Base-by-base conservation (phyloP, 2,329 filamentous ascomycete genomes). In the Colletotrichum sp. region DNA sequence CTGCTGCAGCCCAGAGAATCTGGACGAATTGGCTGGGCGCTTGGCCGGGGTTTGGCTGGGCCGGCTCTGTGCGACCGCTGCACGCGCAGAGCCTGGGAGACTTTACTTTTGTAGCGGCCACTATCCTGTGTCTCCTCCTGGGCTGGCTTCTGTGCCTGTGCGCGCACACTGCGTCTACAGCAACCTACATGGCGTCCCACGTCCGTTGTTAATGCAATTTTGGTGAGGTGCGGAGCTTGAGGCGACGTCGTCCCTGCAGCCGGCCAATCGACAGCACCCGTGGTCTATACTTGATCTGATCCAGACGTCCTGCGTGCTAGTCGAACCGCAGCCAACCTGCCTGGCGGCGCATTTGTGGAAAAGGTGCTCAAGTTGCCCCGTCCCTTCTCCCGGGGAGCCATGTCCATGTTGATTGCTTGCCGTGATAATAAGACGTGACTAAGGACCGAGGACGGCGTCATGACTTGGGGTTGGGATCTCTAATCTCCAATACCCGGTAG, bases 321-420 rank as follows among this genome's bases (percentile, higher is more conserved):
- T 51, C 43, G 43, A 51, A 51, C 43, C 43, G 43, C 43, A 51
- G 43, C 15, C 29, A 64, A 73, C 59, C 71, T 66, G 61, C 61
- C 61, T 66, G 71, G 24, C 67, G 67, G 67, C 38, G 61, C 71
- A 55, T 21, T 33, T 18, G 38, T 66, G 61, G 61, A 62, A 73
- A 63, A 67, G 68, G 62, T 71, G 72, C 63, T 58, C 72, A 74
- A 74, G 43, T 63, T 74, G 55, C 72, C 72, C 71, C 68, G 43
- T 74, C 61, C 62, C 72, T 57, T 43, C 34, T 24, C 34, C 72
- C 47, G n/a, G 72, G 72, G 72, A 74, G 62, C 43, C 62, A 67
- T 66, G 62, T 34, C 34, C 27, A 24, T 66, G 38, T 27, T 29
- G 54, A 51, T 34, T 61, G 34, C 58, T 51, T 29, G 66, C 66